A percentile compares a stretch with the other conserved stretches of the same genome.
Evolutionary conservation across 495 filamentous ascomycete species (phyloP).

Genomic region (Penicillium lividum): DNA sequence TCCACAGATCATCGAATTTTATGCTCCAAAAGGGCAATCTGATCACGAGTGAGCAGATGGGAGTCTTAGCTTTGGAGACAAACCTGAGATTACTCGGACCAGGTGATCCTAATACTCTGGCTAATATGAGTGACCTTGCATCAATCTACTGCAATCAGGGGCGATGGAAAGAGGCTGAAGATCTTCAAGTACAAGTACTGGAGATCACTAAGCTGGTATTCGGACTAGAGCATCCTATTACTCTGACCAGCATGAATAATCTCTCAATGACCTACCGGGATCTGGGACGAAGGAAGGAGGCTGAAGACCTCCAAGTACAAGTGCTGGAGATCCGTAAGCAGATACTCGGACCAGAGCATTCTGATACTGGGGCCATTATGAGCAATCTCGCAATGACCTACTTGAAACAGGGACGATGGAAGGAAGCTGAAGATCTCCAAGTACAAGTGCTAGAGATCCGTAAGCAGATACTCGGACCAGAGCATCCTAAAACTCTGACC

Average conservation of each 20-base stretch:
- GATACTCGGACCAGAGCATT: background rate
- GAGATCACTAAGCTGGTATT: background rate
- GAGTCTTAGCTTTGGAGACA: background rate
- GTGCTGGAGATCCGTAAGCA: background rate
- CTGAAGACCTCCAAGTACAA: background rate
- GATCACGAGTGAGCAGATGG: background rate
- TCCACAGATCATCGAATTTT: too few species aligned
- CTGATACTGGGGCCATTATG: background rate
- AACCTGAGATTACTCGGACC: background rate
- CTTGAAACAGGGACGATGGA: background rate
- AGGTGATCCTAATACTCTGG: background rate
- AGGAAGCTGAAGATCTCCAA: background rate
- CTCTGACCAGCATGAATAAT: background rate
- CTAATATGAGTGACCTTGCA: background rate
- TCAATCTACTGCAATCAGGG: background rate
- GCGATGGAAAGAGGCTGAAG: background rate
- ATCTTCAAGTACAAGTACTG: background rate
- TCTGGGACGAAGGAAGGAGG: background rate
- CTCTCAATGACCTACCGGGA: background rate
- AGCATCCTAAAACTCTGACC: background rate
- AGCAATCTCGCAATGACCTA: background rate
- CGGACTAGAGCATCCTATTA: background rate
- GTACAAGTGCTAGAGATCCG: background rate
- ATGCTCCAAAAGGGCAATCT: too few species aligned
- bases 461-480: background rate